These are phyloP conservation scores for Yarrowia bubula DNA, from an alignment of 805 yeast genomes.

Conservation along the genomic window DNA sequence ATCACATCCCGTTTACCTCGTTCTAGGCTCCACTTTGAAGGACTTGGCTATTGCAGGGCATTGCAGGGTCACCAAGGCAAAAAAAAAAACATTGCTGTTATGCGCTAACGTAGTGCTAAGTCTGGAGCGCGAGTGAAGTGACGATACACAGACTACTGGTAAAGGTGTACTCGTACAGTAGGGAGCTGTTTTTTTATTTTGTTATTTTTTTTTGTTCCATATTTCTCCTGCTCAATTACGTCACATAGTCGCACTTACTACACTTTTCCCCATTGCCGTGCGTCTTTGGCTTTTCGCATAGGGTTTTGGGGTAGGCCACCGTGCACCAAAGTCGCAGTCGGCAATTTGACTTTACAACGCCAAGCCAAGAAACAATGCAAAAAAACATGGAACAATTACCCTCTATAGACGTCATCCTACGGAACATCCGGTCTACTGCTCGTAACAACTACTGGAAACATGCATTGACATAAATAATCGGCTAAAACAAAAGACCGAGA, in stretches of 20 bases:
- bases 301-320: background rate
- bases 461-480: constrained; percentile 18
- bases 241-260: background rate
- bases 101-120: too few relatives aligned
- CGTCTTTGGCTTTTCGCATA: background rate
- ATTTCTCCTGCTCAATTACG: background rate
- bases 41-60: background rate
- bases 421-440: constrained; percentile 2
- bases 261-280: background rate
- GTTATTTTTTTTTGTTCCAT: background rate
- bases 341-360: too few relatives aligned
- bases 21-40: constrained; percentile 1
- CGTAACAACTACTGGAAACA: too few relatives aligned
- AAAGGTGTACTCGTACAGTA: too few relatives aligned
- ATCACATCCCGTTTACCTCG: background rate
- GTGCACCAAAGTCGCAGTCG: background rate
- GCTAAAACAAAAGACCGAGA: constrained; percentile 27
- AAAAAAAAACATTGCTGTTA: background rate
- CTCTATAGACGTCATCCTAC: background rate
- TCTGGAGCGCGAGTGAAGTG: too few relatives aligned
- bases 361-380: too few relatives aligned
- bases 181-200: too few relatives aligned
- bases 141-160: too few relatives aligned
- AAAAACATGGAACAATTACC: constrained; percentile 10
- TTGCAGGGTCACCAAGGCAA: background rate